Evolutionary conservation across 148 eudicot genomes (phyloP).

Genomic region (Rhododendron ferrugineum): DNA sequence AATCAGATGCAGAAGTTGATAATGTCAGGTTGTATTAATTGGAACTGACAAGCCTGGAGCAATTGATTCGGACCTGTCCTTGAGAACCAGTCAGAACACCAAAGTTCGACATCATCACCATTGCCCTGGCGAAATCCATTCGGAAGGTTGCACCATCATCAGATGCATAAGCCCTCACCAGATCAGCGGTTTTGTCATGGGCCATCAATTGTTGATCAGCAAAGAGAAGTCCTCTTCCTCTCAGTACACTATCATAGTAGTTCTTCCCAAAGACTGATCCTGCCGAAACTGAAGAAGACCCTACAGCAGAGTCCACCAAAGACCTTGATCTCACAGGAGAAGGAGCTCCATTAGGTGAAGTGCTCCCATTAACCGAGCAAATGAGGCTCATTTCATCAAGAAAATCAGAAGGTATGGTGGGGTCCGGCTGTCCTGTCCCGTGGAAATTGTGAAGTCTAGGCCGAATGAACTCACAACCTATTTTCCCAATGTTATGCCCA

Average conservation of each 20-base stretch:
- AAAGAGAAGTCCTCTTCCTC: slow-evolving; percentile 40
- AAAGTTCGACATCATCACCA: slow-evolving; percentile 38
- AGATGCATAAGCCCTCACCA: slow-evolving; percentile 36
- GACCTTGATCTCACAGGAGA: slow-evolving; percentile 19
- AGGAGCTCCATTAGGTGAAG: slow-evolving; percentile 15
- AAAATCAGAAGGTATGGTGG: slow-evolving; percentile 30
- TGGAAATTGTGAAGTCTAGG: slow-evolving; percentile 26
- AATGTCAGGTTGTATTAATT: not conserved
- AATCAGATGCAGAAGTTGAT: not conserved
- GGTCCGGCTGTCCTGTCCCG: slow-evolving; percentile 32
- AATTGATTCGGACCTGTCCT: slow-evolving; percentile 30
- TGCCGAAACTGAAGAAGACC: slow-evolving; percentile 20
- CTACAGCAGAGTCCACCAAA: slow-evolving; percentile 14
- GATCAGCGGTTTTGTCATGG: slow-evolving; percentile 27
- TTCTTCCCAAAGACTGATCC: slow-evolving; percentile 32
- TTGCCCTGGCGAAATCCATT: slow-evolving; percentile 33
- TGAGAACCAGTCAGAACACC: slow-evolving; percentile 20
- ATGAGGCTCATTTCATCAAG: slow-evolving; percentile 17
- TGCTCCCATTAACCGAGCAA: slow-evolving; percentile 11
- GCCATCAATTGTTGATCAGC: slow-evolving; percentile 51
- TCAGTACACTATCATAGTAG: slow-evolving; percentile 32
- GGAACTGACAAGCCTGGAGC: slow-evolving; percentile 21
- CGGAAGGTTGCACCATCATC: slow-evolving; percentile 35
- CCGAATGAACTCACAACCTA: slow-evolving; percentile 36
- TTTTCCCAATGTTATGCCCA: slow-evolving; percentile 47